Percentiles rank a stretch among this genome's conserved stretches.
Conservation (phyloP, 2,329 filamentous ascomycete genomes). For the Arthrobotrys megalospora region DNA sequence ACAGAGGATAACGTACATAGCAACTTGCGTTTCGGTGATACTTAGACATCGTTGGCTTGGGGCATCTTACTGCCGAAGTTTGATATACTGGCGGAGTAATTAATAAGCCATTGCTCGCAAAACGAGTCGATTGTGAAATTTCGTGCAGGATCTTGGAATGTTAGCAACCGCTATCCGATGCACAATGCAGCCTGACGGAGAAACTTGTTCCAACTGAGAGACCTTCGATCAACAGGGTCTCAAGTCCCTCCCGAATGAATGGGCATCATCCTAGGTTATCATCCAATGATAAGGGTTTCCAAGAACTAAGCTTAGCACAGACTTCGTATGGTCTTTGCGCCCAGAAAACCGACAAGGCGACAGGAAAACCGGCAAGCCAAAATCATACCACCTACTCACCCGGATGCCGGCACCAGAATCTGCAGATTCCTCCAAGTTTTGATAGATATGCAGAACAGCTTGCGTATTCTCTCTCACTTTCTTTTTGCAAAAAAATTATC, state of each 20-base stretch:
- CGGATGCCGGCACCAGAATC: conserved; percentile 34
- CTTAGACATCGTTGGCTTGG: not conserved
- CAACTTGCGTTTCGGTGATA: not conserved
- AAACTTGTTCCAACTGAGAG: conserved; percentile 29
- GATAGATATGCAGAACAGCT: conserved; percentile 9
- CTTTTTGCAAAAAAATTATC: not conserved
- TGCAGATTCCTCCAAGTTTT: not conserved
- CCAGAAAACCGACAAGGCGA: conserved; percentile 52
- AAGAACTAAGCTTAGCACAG: conserved; percentile 40
- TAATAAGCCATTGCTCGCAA: not conserved
- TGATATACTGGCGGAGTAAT: not conserved
- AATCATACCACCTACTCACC: not conserved
- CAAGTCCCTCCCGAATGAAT: conserved; percentile 25
- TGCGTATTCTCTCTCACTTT: conserved; percentile 12
- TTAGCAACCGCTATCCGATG: conserved; percentile 12
- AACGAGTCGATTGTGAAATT: not conserved
- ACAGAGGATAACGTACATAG: not conserved
- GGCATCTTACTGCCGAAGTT: not conserved
- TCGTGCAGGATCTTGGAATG: conserved; percentile 5
- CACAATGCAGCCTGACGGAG: not conserved
- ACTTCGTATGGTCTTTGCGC: conserved; percentile 29
- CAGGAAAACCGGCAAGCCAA: conserved; percentile 36
- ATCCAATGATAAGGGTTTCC: conserved; percentile 39
- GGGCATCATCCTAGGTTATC: not conserved
- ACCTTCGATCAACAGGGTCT: conserved; percentile 48